Evolutionary conservation across 1,139 yeast genomes (phyloP), one percentile per base, ranked within the genome.

Genomic region (Magnusiomyces sp.): DNA sequence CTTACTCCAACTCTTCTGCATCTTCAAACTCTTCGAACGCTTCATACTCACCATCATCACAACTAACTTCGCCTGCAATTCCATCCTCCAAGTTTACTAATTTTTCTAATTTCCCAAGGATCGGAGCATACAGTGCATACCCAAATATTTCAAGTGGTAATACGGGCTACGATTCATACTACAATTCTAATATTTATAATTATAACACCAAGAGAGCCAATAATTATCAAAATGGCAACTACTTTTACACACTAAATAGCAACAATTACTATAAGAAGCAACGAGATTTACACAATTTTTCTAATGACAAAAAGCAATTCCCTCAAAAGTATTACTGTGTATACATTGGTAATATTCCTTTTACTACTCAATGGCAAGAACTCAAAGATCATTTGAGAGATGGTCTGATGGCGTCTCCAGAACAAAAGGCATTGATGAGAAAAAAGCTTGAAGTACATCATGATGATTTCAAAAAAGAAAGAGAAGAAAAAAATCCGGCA

Each of bases 321-420:
- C 6, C 16, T 14, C 27, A 27, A 43, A 34, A 14, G 33, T 43
- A 20, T 36, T 17, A 34, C 29, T 23, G 29, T 33, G 31, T 45
- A 4, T 46, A 40, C 39, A 58, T 58, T 44, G 62, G 62, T 4
- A 58, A 58, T 38, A 72, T 80, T 29, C 85, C 87, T 0, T 81
- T 72, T 59, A 59, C 73, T 13, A 71, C 82, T 1, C 74, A 74
- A 40, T 80, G 84, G 84, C 71, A 71, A 40, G 74, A 75, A 23
- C 66, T 81, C 50, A 77, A 77, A 58, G 74, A 71, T 49, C 74
- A 72, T 51, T 60, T 80, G 46, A 58, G 76, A 2, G 53, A 64
- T 16, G 73, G 37, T 5, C 37, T 34, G 37, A 14, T n/a, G 37
- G 16, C 37, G 9, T 34, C 37, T 5, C n/a, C 37, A 34, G 37